A percentile compares a stretch with the other conserved stretches of the same genome.
These are phyloP conservation scores for Phytophthora rubi DNA, from an alignment of 352 stramenopile species.

Conservation along the genomic window DNA sequence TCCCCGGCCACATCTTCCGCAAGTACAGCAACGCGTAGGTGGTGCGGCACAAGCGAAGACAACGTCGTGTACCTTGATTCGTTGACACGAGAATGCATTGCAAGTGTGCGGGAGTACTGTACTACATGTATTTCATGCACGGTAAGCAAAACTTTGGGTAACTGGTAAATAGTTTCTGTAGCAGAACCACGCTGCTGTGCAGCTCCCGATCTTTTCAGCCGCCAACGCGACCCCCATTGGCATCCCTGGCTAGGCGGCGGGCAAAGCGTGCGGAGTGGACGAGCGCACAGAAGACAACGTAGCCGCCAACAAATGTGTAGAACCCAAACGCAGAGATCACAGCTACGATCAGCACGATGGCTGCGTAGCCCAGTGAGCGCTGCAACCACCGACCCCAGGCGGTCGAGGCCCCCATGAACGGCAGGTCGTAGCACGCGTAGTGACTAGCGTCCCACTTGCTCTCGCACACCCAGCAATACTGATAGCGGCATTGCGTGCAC, in stretches of 20 bases:
- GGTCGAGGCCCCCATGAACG: slow-evolving; percentile 44
- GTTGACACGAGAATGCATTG: slow-evolving; percentile 20
- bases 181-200: neutral
- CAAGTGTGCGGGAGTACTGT: neutral
- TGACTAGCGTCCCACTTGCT: slow-evolving; percentile 62
- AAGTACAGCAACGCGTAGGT: slow-evolving; percentile 55
- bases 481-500: slow-evolving; percentile 61
- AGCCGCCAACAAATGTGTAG: slow-evolving; percentile 54
- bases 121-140: slow-evolving; percentile 15
- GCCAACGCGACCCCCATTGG: slow-evolving; percentile 1
- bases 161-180: slow-evolving; percentile 15
- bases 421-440: slow-evolving; percentile 76
- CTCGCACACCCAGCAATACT: slow-evolving; percentile 81
- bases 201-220: slow-evolving; percentile 1
- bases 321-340: slow-evolving; percentile 67
- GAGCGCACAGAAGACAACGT: slow-evolving; percentile 38
- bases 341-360: slow-evolving; percentile 57
- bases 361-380: slow-evolving; percentile 48
- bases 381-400: slow-evolving; percentile 46
- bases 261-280: slow-evolving; percentile 29
- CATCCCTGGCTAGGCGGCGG: slow-evolving; percentile 3
- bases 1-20: slow-evolving; percentile 81
- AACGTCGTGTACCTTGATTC: slow-evolving; percentile 26
- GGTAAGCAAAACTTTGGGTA: slow-evolving; percentile 10
- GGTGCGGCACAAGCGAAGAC: neutral